These are phyloP conservation scores for Phytophthora fragariae DNA, from an alignment of 352 stramenopile species.

Conservation along the genomic window DNA sequence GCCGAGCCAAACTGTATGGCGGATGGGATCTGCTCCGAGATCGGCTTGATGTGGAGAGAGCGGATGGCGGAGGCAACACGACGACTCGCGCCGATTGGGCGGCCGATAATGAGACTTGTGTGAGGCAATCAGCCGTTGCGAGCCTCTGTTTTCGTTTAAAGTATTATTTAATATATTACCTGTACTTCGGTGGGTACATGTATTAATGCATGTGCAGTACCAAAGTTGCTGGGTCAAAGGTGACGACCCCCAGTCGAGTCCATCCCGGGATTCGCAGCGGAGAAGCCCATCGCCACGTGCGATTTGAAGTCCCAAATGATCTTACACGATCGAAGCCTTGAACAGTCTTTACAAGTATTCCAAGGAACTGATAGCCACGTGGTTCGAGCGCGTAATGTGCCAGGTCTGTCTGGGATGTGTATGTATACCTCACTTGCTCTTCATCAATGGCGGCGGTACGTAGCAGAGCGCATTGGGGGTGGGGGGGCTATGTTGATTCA, in stretches of 20 bases:
- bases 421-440: too few relatives aligned
- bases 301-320: neutral
- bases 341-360: too few relatives aligned
- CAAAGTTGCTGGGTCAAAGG: too few relatives aligned
- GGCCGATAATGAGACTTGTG: neutral
- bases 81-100: neutral
- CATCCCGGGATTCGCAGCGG: neutral
- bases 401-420: too few relatives aligned
- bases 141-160: too few relatives aligned
- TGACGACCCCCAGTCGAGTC: neutral
- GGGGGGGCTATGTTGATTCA: neutral
- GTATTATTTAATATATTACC: too few relatives aligned
- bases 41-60: constrained; percentile 8
- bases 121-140: too few relatives aligned
- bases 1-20: neutral
- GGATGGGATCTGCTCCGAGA: constrained; percentile 4
- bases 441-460: too few relatives aligned
- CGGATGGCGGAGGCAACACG: neutral
- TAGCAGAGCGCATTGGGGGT: too few relatives aligned
- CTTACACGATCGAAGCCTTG: neutral
- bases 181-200: too few relatives aligned
- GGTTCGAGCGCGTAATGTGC: neutral
- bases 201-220: too few relatives aligned
- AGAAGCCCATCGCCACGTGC: neutral
- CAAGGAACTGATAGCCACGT: too few relatives aligned